Base-by-base conservation (phyloP, 495 filamentous ascomycete genomes). In the Elasticomyces elasticus region DNA sequence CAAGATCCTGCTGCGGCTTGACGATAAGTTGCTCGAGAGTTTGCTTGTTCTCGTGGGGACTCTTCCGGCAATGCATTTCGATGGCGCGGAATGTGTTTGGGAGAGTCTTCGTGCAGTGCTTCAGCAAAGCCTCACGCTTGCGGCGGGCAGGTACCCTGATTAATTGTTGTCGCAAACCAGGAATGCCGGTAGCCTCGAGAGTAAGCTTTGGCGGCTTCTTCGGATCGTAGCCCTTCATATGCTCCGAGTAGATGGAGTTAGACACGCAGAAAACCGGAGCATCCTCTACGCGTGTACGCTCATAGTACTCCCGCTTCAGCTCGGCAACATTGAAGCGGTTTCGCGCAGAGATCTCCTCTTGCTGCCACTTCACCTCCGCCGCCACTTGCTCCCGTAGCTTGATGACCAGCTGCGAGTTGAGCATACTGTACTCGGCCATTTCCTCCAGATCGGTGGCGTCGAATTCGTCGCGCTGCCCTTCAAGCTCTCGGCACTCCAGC, bases 151-250 rank as follows among this genome's bases (percentile, higher is more conserved):
- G 44, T 12, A 52, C 15, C 20, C 42, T 23, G 41, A 55, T 48
- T 1, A 58, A 42, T 22, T 25, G 5, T 5, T 25, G 41, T 2
- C 49, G 55, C 15, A 58, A 3, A 2, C 10, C 4, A 2, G 49
- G 55, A 40, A 52, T 53, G 20, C 49, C 49, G 12, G 55, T 58
- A 2, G 40, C 55, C 44, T 38, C n/a, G 13, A 52, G 7, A 17
- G 44, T 30, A 5, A 46, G 42, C 6, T 22, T 25, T 3, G 55
- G 55, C 13, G 28, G 55, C 2, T 53, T 22, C 2, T 17, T 52
- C 4, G 13, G 26, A 20, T 52, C 41, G 49, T 47, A 58, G 38
- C 55, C 55, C 1, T n/a, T 15, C 5, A 52, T 12, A 24, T 58
- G 55, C 41, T 46, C 25, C 28, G 47, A 49, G 33, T 58, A 52